Evolutionary conservation across 768 basidiomycete genomes (phyloP), one percentile per base, ranked within the genome.

Genomic region (Trametes punicea): DNA sequence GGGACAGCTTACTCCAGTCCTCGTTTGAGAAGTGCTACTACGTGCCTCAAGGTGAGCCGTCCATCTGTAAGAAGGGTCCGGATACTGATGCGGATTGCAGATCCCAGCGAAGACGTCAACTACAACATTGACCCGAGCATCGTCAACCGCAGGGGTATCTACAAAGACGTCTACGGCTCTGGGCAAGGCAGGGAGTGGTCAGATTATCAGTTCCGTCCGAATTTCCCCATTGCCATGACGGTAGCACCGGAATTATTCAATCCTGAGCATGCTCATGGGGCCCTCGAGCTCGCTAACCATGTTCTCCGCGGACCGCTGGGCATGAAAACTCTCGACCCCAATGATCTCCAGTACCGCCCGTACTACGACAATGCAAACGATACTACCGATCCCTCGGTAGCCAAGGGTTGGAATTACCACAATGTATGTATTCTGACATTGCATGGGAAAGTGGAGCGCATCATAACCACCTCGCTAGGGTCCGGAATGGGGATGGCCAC

Each of bases 151-250:
- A 81, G 97, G 55, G 97, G 96, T 4, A 96, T 98, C 67, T 99
- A 98, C 79, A 99, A 99, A 77, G 97, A 99, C 68, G 93, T 98
- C 6, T 88, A 88, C 62, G 93, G 95, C 36, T 94, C 97, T 10
- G 91, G 91, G 0, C 67, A 77, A 45, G 89, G 85, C 9, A 81
- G 92, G 52, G 91, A 96, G 71, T 98, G 93, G 93, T 91, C 93
- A 5, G 95, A 99, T 72, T 99, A 98, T 70, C 97, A 98, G 71
- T 81, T 97, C 62, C 81, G 94, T 57, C 82, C 85, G 65, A 97
- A 98, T 72, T 96, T 93, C 77, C 87, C 94, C 4, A 88, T 98
- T 56, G 92, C 97, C 0, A 98, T 98, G 95, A 81, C 88, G 2
- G 94, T 98, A 41, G 97, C 97, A 1, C 96, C 96, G 8, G 97